phyloP scores from a whole-genome alignment of 164 flowering plant genomes.

The Stephania japonica region DNA sequence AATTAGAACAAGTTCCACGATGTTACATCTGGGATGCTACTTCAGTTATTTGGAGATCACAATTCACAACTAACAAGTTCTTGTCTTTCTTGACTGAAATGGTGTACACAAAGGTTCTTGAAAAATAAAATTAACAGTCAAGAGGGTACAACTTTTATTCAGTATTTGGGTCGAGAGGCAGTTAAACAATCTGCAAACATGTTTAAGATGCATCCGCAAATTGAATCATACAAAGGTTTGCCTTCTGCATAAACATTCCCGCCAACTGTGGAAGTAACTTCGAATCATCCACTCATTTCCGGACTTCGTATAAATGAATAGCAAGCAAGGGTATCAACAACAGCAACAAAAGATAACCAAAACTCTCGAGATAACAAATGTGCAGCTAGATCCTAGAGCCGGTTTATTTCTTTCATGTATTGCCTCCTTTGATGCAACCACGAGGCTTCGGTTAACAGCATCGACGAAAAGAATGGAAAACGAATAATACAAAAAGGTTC shows the following conservation, averaged over 20 bases:
- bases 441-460: background rate
- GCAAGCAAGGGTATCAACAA: background rate
- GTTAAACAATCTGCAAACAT: too few species aligned
- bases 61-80: too few species aligned
- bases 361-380: background rate
- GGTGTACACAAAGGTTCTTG: too few species aligned
- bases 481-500: background rate
- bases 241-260: background rate
- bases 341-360: background rate
- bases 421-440: background rate
- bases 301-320: background rate
- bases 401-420: background rate
- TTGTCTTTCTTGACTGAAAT: too few species aligned
- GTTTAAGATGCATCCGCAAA: background rate
- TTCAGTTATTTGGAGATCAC: too few species aligned
- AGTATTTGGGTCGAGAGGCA: too few species aligned
- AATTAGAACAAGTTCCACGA: background rate
- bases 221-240: background rate
- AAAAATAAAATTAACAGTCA: too few species aligned
- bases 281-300: background rate
- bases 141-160: too few species aligned
- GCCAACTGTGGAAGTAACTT: background rate
- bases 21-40: background rate
- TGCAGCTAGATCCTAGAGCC: background rate
- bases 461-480: background rate